phyloP scores from a whole-genome alignment of 352 stramenopile species.

The Phytopythium sindhum region DNA sequence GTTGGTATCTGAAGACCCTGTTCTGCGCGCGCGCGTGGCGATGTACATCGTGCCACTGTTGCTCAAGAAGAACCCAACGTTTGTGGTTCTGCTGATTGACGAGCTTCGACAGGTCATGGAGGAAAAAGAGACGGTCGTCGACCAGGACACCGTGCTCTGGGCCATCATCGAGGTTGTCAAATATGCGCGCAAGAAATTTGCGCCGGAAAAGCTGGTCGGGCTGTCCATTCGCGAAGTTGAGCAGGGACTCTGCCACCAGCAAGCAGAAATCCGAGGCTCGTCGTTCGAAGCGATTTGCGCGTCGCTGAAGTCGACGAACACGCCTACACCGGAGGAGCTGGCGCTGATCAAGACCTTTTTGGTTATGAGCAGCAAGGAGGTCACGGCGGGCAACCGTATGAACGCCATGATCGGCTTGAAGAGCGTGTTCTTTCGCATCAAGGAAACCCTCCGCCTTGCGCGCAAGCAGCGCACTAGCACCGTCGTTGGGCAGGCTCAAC shows the following conservation, averaged over 20 bases:
- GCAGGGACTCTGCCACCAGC: constrained; percentile 49
- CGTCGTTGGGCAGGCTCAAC: not conserved
- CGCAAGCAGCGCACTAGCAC: constrained; percentile 24
- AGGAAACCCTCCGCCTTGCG: constrained; percentile 54
- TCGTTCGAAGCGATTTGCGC: constrained; percentile 79
- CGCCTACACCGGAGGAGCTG: constrained; percentile 56
- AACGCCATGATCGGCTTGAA: constrained; percentile 76
- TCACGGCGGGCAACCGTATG: constrained; percentile 57
- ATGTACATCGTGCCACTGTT: constrained; percentile 77
- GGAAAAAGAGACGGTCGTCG: constrained; percentile 2
- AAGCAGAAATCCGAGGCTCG: constrained; percentile 51
- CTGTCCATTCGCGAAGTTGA: constrained; percentile 55
- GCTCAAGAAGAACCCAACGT: constrained; percentile 62
- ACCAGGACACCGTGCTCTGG: constrained; percentile 55
- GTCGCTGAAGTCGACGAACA: constrained; percentile 76
- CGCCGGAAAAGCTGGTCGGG: constrained; percentile 50
- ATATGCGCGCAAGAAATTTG: constrained; percentile 66
- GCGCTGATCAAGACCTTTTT: constrained; percentile 62
- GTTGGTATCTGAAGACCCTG: constrained; percentile 44
- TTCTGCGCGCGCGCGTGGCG: constrained; percentile 57
- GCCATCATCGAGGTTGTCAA: constrained; percentile 78
- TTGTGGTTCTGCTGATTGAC: constrained; percentile 46
- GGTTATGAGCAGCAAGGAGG: constrained; percentile 71
- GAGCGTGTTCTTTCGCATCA: constrained; percentile 70
- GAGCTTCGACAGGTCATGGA: constrained; percentile 29